Conservation (phyloP, 2,329 filamentous ascomycete species). For the Fusarium neocosmosporiellum region DNA sequence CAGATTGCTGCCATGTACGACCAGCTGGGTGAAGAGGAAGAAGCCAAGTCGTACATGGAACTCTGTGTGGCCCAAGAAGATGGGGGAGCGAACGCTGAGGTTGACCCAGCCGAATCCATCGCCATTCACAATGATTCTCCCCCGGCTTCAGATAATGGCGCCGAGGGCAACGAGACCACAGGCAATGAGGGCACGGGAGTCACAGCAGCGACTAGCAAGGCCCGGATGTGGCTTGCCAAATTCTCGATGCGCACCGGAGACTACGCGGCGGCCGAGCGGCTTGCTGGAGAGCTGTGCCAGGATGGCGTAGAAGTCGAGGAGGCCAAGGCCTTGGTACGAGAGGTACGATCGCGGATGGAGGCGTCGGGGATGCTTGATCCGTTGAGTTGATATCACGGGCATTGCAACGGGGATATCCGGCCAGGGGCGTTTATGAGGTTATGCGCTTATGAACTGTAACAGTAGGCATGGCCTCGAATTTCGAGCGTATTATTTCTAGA, state of each 20-base stretch:
- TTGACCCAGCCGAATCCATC: conserved; percentile 60
- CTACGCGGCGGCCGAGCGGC: conserved; percentile 78
- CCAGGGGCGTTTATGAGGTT: conserved; percentile 10
- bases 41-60: conserved; percentile 95
- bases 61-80: conserved; percentile 93
- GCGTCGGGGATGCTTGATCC: conserved; percentile 49
- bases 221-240: conserved; percentile 91
- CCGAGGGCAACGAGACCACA: conserved; percentile 47
- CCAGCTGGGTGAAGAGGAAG: conserved; percentile 77
- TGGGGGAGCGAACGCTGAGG: conserved; percentile 64
- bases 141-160: conserved; percentile 51
- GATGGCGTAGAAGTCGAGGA: conserved; percentile 98
- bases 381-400: conserved; percentile 34
- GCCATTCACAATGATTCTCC: conserved; percentile 68
- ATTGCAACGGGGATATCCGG: neutral
- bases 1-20: conserved; percentile 94
- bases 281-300: conserved; percentile 92
- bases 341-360: conserved; percentile 83
- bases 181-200: conserved; percentile 78
- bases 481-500: neutral
- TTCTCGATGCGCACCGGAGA: conserved; percentile 82
- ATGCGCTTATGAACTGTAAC: conserved; percentile 25
- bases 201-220: conserved; percentile 90
- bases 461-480: conserved; percentile 5
- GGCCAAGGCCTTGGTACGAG: conserved; percentile 90